These are phyloP conservation scores for Stevia rebaudiana DNA, from an alignment of 140 eudicot species.

Conservation along the genomic window DNA sequence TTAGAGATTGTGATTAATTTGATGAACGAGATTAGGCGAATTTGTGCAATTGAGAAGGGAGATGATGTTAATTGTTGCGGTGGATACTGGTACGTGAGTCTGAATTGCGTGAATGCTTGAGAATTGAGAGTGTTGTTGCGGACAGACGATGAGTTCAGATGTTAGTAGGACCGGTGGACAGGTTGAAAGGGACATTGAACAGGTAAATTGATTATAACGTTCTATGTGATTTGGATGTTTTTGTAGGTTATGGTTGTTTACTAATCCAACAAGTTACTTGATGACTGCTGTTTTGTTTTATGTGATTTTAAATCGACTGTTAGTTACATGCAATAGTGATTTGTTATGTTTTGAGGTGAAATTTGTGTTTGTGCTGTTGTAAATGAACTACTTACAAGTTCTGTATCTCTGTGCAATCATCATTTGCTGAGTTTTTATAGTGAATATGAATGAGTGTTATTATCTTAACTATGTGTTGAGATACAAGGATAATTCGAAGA, in stretches of 20 bases:
- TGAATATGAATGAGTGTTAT: neutral
- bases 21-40: slow-evolving; percentile 7
- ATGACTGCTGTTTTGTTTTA: neutral
- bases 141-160: slow-evolving; percentile 62
- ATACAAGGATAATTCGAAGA: neutral
- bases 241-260: neutral
- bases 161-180: slow-evolving; percentile 60
- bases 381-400: neutral
- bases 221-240: neutral
- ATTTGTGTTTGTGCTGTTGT: slow-evolving; percentile 12
- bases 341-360: slow-evolving; percentile 1
- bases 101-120: slow-evolving; percentile 12
- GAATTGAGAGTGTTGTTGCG: slow-evolving; percentile 23
- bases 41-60: slow-evolving; percentile 7
- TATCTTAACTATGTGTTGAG: neutral
- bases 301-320: neutral
- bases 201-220: slow-evolving; percentile 35
- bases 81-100: slow-evolving; percentile 22
- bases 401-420: neutral
- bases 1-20: slow-evolving; percentile 14
- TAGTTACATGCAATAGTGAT: neutral
- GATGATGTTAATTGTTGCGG: slow-evolving; percentile 16
- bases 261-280: neutral
- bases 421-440: neutral
- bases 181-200: slow-evolving; percentile 80